Evolutionary conservation across 495 filamentous ascomycete species (phyloP), one percentile per base, ranked within the genome.

Genomic region (Lindgomyces ingoldianus): DNA sequence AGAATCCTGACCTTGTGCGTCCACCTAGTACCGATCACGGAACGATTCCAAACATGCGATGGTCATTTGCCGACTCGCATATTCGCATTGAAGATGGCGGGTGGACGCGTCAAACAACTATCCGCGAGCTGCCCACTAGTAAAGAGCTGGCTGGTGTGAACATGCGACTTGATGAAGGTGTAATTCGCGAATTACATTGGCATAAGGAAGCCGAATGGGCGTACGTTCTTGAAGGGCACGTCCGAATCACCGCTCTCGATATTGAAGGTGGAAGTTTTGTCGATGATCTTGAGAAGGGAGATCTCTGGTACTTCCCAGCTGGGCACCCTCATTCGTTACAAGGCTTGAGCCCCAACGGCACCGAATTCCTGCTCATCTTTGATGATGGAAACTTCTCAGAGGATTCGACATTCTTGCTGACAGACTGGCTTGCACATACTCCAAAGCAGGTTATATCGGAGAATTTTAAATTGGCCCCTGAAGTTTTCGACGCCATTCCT

Each of bases 221-320:
- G 2, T 88, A 84, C 57, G 83, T 89, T 1, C 80, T 88, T 1
- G 79, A 83, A 47, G 85, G 85, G 51, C 69, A 75, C 52, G 83
- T 86, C 42, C 81, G 83, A 18, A 65, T 72, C 27, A 65, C 70
- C 30, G 87, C 83, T 3, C 76, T 90, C 8, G 87, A 90, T 74
- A 80, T 83, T 51, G 84, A 89, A 55, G 87, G 87, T 8, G 86
- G 82, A 24, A 85, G 80, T 67, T 89, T 88, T 69, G 83, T 88
- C 56, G 87, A 89, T 61, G 87, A 89, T 68, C 75, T 89, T n/a
- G 77, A 83, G 59, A 83, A 83, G 57, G 87, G 87, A 14, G 87
- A 90, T 70, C 75, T 89, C 1, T 90, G 87, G 87, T 90, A 89
- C 69, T 90, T 89, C 74, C 87, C 87, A n/a, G 80, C 82, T 25